phyloP scores from a whole-genome alignment of 2,329 filamentous ascomycete genomes.

The Clonostachys solani region DNA sequence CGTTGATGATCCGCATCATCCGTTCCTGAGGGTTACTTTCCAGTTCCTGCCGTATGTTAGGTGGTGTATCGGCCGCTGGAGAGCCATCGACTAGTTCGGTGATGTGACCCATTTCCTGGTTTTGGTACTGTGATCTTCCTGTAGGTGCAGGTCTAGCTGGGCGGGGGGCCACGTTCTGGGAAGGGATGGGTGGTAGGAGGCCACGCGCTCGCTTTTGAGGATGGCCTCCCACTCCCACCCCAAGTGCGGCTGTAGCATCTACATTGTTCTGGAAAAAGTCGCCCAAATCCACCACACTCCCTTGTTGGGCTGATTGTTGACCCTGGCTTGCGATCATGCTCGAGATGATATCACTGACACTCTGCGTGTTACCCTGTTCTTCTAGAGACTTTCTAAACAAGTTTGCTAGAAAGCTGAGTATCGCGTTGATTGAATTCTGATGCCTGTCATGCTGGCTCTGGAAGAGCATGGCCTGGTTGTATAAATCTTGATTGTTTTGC shows the following conservation, averaged over 20 bases:
- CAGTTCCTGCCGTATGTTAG: constrained; percentile 51
- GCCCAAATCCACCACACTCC: constrained; percentile 57
- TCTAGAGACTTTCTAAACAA: constrained; percentile 94
- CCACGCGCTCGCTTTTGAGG: constrained; percentile 47
- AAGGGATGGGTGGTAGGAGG: constrained; percentile 49
- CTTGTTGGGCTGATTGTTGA: constrained; percentile 39
- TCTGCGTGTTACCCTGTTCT: constrained; percentile 70
- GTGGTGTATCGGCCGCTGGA: constrained; percentile 36
- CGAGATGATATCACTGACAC: constrained; percentile 79
- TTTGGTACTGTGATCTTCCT: constrained; percentile 15
- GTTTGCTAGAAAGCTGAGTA: constrained; percentile 92
- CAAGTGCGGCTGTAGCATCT: constrained; percentile 27
- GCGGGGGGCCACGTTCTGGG: constrained; percentile 13
- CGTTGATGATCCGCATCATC: constrained; percentile 64
- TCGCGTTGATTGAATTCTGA: constrained; percentile 98
- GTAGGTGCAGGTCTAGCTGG: constrained; percentile 18
- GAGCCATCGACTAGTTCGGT: constrained; percentile 57
- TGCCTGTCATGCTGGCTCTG: constrained; percentile 93
- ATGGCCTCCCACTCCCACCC: constrained; percentile 19
- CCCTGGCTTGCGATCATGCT: constrained; percentile 62
- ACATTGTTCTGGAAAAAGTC: constrained; percentile 50
- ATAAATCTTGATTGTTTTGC: constrained; percentile 82
- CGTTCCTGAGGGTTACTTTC: constrained; percentile 54
- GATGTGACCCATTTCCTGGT: constrained; percentile 48
- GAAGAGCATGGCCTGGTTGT: constrained; percentile 82